A percentile compares a stretch with the other conserved stretches of the same genome.
Evolutionary conservation across 805 yeast genomes (phyloP).

Genomic region (Lipomyces chichibuensis): DNA sequence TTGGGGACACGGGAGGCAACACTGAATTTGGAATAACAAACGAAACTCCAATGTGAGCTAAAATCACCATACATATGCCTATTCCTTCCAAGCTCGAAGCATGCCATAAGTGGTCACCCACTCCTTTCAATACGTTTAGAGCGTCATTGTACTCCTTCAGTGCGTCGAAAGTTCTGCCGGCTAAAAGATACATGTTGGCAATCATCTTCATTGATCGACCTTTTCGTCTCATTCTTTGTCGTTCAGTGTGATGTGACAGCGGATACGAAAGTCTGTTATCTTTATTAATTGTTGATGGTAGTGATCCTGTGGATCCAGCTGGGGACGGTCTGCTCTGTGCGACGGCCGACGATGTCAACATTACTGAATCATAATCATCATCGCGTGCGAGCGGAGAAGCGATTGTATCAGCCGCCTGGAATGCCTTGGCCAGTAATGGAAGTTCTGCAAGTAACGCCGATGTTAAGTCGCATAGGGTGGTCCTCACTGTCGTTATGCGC

Average conservation of each 20-base stretch:
- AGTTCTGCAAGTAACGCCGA: slow-evolving; percentile 63
- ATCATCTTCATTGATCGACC: slow-evolving; percentile 77
- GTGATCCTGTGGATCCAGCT: slow-evolving; percentile 25
- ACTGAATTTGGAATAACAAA: slow-evolving; percentile 46
- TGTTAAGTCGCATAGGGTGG: slow-evolving; percentile 63
- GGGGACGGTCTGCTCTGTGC: slow-evolving; percentile 17
- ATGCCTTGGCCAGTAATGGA: slow-evolving; percentile 56
- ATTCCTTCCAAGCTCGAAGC: slow-evolving; percentile 86
- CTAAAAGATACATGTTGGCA: slow-evolving; percentile 75
- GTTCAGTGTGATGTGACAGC: slow-evolving; percentile 40
- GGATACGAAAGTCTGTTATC: slow-evolving; percentile 27
- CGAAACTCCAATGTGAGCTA: slow-evolving; percentile 59
- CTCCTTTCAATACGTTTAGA: slow-evolving; percentile 56
- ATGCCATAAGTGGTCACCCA: slow-evolving; percentile 82
- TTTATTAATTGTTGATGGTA: slow-evolving; percentile 16
- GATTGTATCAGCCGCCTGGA: slow-evolving; percentile 32
- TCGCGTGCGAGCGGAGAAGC: slow-evolving; percentile 37
- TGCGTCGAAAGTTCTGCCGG: slow-evolving; percentile 79
- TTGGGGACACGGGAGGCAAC: slow-evolving; percentile 23
- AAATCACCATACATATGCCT: slow-evolving; percentile 64
- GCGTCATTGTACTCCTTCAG: slow-evolving; percentile 76
- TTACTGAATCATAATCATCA: slow-evolving; percentile 34
- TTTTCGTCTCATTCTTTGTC: slow-evolving; percentile 53
- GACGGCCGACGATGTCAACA: slow-evolving; percentile 15
- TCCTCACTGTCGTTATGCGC: slow-evolving; percentile 52